These are phyloP conservation scores for Trichophyton rubrum DNA, from an alignment of 2,329 filamentous ascomycete genomes.

Conservation along the genomic window DNA sequence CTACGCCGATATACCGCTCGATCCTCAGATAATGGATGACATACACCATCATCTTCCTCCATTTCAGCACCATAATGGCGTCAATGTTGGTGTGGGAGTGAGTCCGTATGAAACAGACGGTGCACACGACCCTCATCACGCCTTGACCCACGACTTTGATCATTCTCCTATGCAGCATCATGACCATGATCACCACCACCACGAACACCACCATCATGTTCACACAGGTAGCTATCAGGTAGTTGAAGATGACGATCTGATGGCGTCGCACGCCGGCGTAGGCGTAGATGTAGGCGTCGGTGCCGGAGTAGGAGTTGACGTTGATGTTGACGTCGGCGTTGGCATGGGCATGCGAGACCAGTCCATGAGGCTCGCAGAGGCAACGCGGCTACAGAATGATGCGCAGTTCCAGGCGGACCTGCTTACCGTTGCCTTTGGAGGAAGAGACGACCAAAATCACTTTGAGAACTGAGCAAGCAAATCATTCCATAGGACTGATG, in stretches of 20 bases:
- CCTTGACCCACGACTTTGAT: constrained; percentile 26
- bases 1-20: constrained; percentile 43
- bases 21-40: constrained; percentile 50
- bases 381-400: constrained; percentile 24
- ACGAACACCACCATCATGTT: constrained; percentile 24
- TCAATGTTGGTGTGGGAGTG: constrained; percentile 15
- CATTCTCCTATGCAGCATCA: constrained; percentile 25
- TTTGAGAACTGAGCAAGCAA: background rate
- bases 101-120: constrained; percentile 20
- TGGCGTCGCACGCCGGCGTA: constrained; percentile 18
- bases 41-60: constrained; percentile 34
- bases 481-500: background rate
- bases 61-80: constrained; percentile 29
- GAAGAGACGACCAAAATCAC: background rate
- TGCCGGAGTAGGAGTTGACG: background rate
- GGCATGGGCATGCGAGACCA: constrained; percentile 25
- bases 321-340: constrained; percentile 14
- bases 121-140: constrained; percentile 21
- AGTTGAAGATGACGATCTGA: constrained; percentile 28
- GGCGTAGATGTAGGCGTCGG: background rate
- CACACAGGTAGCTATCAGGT: constrained; percentile 30
- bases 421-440: constrained; percentile 22
- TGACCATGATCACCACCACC: constrained; percentile 26
- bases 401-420: constrained; percentile 31
- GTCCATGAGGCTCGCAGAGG: constrained; percentile 28